phyloP scores from a whole-genome alignment of 75 land plant genomes.

The Cupressus sempervirens region DNA sequence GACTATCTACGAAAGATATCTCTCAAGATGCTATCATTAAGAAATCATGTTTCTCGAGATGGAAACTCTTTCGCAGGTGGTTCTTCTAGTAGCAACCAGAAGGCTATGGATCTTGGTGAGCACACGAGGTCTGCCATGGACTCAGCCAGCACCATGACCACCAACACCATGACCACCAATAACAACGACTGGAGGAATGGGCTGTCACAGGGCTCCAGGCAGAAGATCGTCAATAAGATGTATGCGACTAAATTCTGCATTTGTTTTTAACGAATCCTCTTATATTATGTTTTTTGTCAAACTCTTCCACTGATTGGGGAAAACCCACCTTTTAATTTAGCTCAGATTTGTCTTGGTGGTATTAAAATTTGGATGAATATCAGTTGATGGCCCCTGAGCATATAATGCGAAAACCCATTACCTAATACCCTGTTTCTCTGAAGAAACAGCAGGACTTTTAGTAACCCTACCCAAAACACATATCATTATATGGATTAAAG shows the following conservation, averaged over 20 bases:
- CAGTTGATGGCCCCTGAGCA: not conserved
- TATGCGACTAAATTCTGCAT: not conserved
- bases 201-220: not conserved
- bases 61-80: conserved; percentile 14
- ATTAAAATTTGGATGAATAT: not conserved
- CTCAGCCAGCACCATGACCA: not conserved
- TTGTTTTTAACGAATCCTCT: not conserved
- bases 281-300: not conserved
- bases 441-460: too few relatives aligned
- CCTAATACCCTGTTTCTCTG: not conserved
- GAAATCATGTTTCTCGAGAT: conserved; percentile 36
- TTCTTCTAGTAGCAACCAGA: conserved; percentile 15
- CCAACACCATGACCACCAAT: too few relatives aligned
- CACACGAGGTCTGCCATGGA: not conserved
- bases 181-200: not conserved
- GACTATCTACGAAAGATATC: conserved; percentile 81
- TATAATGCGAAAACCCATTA: not conserved
- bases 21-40: conserved; percentile 78
- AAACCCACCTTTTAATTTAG: not conserved
- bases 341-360: not conserved
- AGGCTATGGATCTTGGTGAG: conserved; percentile 36
- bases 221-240: conserved; percentile 11
- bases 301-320: not conserved
- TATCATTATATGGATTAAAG: not conserved
- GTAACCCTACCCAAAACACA: not conserved